Evolutionary conservation across 208 protist genomes (phyloP), one percentile per base, ranked within the genome.

Genomic region (Naegleria gruberi): DNA sequence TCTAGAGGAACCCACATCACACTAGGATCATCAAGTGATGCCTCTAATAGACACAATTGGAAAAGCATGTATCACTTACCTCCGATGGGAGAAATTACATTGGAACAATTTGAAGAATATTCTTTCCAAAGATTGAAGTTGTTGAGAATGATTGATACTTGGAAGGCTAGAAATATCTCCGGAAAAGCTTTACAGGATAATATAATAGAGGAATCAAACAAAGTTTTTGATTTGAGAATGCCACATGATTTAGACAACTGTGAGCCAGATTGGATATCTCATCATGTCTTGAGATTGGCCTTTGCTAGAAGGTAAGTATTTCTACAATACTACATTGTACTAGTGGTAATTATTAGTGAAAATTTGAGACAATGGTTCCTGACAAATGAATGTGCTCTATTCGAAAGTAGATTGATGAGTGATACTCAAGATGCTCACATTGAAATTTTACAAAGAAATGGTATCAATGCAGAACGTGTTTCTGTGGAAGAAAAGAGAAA

Each of bases 51-150:
- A 65, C 82, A 87, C 41, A 41, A 6, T 10, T 90, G 87, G 87
- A 90, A 46, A 37, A 46, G 12, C 43, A 90, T 90, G 87, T 90
- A 90, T 40, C 19, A 45, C 23, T 40, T 55, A 34, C 46, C 87
- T 26, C 87, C 87, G 40, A 55, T 26, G 3, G 74, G 43, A 19
- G 46, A 90, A 41, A 41, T 90, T 19, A 90, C 87, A 46, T 26
- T 90, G 15, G 87, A 90, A 19, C 8, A 90, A 46, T 90, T 90
- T 74, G 87, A 90, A 90, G 23, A 37, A 34, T 82, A n/a, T 74
- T 17, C 87, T 7, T 26, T 89, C 47, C 30, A 81, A 26, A n/a
- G 85, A 43, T 89, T 89, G 40, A 90, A 90, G 46, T 17, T 90
- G 30, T 42, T 90, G 12, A 34, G 30, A 26, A 74, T 42, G 15